Evolutionary conservation across 176 grass and related monocot species (phyloP).

Genomic region (Avena insularis): DNA sequence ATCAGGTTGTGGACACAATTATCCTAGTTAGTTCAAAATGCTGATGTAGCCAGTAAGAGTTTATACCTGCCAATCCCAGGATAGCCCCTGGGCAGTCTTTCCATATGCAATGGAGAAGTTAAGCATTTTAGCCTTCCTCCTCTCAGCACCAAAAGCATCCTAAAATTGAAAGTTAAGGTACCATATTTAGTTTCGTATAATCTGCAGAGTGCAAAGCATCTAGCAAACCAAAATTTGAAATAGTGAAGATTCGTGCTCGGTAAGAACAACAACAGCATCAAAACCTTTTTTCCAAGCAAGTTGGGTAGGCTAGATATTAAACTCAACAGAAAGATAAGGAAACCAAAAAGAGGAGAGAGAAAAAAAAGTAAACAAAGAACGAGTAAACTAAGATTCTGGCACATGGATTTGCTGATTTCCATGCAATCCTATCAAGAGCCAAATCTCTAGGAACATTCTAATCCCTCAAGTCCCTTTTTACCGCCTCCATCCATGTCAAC

Average conservation of each 20-base stretch:
- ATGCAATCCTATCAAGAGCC: no score
- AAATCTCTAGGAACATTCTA: no score
- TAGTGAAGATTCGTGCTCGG: background rate
- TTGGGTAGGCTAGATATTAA: no score
- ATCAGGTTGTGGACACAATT: background rate
- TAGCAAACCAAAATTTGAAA: background rate
- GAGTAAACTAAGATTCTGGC: no score
- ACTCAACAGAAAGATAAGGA: no score
- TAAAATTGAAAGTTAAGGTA: constrained; percentile 40
- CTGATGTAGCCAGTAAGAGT: constrained; percentile 29
- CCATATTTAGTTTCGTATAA: constrained; percentile 1
- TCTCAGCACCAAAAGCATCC: constrained; percentile 93
- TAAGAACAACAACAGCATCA: background rate
- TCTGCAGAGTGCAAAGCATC: background rate
- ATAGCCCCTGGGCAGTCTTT: constrained; percentile 80
- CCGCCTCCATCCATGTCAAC: no score
- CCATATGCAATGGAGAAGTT: constrained; percentile 99
- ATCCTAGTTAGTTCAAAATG: constrained; percentile 33
- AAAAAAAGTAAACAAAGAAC: no score
- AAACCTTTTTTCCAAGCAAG: no score
- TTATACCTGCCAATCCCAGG: constrained; percentile 87
- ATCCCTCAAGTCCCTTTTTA: no score
- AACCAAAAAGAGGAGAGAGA: no score
- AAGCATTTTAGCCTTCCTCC: constrained; percentile 96
- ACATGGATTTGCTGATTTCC: no score